Percentiles rank a stretch among this genome's conserved stretches.
These are phyloP conservation scores for Cyclostephanos invisitatus DNA, from an alignment of 108 stramenopile species.

Conservation along the genomic window DNA sequence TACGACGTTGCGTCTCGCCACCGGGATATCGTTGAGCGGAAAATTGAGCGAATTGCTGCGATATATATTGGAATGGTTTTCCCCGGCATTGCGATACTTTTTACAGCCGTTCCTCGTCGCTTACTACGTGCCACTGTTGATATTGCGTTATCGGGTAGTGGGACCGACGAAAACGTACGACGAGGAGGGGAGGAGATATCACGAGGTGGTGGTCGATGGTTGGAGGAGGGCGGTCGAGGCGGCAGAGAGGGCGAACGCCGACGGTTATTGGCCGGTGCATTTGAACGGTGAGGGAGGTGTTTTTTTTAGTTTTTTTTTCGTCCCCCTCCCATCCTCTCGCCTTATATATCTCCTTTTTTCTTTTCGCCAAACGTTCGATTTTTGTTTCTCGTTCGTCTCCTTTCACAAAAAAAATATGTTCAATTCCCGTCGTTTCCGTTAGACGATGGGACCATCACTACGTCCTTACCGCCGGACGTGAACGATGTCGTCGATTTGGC, in stretches of 20 bases:
- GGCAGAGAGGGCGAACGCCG: conserved; percentile 48
- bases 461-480: conserved; percentile 37
- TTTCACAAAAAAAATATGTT: not conserved
- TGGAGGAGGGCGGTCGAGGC: conserved; percentile 60
- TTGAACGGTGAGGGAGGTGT: conserved; percentile 58
- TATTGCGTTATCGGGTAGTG: conserved; percentile 28
- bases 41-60: conserved; percentile 9
- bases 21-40: conserved; percentile 62
- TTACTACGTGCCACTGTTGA: conserved; percentile 64
- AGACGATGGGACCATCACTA: conserved; percentile 43
- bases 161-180: conserved; percentile 36
- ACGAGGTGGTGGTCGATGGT: conserved; percentile 55
- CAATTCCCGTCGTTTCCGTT: too few species aligned
- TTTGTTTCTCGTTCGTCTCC: not conserved
- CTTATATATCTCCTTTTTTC: not conserved
- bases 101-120: conserved; percentile 67
- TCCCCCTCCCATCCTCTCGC: not conserved
- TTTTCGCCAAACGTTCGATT: too few species aligned
- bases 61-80: conserved; percentile 14
- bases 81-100: conserved; percentile 60
- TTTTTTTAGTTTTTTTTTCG: not conserved
- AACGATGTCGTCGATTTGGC: conserved; percentile 29
- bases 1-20: conserved; percentile 53
- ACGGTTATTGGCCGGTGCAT: conserved; percentile 61
- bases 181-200: conserved; percentile 42